These are phyloP conservation scores for Cyclotella kingstonii DNA, from an alignment of 108 stramenopile genomes.

Conservation along the genomic window DNA sequence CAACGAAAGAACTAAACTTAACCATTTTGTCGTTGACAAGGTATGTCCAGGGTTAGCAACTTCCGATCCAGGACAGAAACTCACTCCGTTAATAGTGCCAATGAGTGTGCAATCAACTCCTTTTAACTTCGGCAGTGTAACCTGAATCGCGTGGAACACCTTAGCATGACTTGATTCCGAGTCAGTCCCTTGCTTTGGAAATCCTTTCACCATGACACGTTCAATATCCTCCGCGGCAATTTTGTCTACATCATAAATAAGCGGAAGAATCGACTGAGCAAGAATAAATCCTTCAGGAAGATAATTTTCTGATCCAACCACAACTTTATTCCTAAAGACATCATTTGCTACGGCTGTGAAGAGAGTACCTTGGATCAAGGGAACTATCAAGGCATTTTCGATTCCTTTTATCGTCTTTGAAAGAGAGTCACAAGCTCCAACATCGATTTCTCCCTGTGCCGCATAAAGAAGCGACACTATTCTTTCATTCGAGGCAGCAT, in stretches of 20 bases:
- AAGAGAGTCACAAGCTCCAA: slow-evolving; percentile 53
- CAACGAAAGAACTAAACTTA: not conserved
- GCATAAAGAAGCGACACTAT: slow-evolving; percentile 61
- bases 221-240: slow-evolving; percentile 44
- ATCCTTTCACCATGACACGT: slow-evolving; percentile 38
- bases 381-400: slow-evolving; percentile 51
- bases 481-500: slow-evolving; percentile 52
- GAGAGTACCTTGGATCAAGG: slow-evolving; percentile 72
- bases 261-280: slow-evolving; percentile 61
- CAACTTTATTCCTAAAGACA: slow-evolving; percentile 9
- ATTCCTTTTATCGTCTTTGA: slow-evolving; percentile 53
- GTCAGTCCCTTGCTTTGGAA: slow-evolving; percentile 9
- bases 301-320: slow-evolving; percentile 4
- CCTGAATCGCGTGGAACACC: slow-evolving; percentile 24
- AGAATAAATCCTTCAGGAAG: slow-evolving; percentile 59
- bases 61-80: slow-evolving; percentile 22
- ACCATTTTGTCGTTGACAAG: not conserved
- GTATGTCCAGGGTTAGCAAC: not conserved
- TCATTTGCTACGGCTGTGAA: slow-evolving; percentile 37
- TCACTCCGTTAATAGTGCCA: slow-evolving; percentile 19
- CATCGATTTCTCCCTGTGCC: slow-evolving; percentile 58
- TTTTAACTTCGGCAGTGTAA: slow-evolving; percentile 25
- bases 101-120: slow-evolving; percentile 32
- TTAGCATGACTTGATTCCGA: slow-evolving; percentile 6
- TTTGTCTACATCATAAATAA: slow-evolving; percentile 47